These are phyloP conservation scores for Aspergillus baeticus DNA, from an alignment of 495 filamentous ascomycete species.

Conservation along the genomic window DNA sequence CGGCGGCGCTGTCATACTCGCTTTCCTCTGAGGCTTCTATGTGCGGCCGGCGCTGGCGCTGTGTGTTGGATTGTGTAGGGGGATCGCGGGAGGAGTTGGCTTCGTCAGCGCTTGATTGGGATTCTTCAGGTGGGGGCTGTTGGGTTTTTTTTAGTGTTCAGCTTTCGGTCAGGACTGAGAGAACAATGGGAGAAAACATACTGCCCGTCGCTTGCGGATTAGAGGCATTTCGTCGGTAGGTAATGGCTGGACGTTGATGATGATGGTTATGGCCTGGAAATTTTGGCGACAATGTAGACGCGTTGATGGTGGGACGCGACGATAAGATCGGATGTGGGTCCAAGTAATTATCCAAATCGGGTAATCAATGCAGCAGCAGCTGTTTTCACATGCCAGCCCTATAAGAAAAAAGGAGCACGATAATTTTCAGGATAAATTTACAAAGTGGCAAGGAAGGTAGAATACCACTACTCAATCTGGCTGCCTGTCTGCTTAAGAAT, in stretches of 20 bases:
- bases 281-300: conserved; percentile 7
- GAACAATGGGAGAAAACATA: conserved; percentile 18
- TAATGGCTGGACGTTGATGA: background rate
- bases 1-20: conserved; percentile 25
- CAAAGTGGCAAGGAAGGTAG: background rate
- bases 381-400: conserved; percentile 1
- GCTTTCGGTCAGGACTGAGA: background rate
- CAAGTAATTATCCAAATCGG: conserved; percentile 16
- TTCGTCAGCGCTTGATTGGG: conserved; percentile 7
- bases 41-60: conserved; percentile 15
- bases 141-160: conserved; percentile 1
- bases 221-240: conserved; percentile 30
- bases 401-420: background rate
- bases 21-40: conserved; percentile 11
- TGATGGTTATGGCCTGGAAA: conserved; percentile 18
- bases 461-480: background rate
- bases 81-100: conserved; percentile 3
- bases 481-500: background rate
- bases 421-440: background rate
- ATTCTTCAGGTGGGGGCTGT: background rate
- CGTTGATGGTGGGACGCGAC: conserved; percentile 25
- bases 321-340: conserved; percentile 8
- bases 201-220: conserved; percentile 38
- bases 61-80: conserved; percentile 2
- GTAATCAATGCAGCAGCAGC: conserved; percentile 8